Evolutionary conservation across 148 eudicot genomes (phyloP), one percentile per base, ranked within the genome.

Genomic region (Fagopyrum homotropicum): DNA sequence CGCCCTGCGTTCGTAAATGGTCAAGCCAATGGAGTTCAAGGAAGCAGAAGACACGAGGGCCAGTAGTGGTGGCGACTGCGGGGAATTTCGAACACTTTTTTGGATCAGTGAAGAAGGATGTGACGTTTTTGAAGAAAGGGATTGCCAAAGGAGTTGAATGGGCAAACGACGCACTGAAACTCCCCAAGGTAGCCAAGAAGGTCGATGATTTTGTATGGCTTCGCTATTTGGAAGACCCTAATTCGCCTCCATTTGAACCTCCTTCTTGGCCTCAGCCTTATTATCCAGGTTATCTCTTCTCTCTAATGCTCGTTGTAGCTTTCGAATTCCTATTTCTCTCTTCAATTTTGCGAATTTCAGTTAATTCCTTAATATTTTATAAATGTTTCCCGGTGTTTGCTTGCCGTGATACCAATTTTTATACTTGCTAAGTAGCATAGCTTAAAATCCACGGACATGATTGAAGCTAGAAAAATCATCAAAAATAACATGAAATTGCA

Each of bases 171-270:
- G 73, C 84, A 22, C 77, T 89, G 49, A 82, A 75, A 7, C 47
- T 85, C 46, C 85, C 88, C n/a, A 79, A 86, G 77, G 75, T 89
- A 22, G 78, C 79, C 17, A 84, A 83, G 75, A 76, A 77, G 46
- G 81, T 89, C 69, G 91, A 89, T 72, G 89, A 88, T 77, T 71
- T 85, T 64, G 54, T 91, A 44, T 91, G 98, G 98, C 83, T 93
- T 49, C 90, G 94, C 59, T 56, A 82, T 77, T 75, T 91, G 54
- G 97, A 93, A 81, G 86, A 93, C 64, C 85, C 87, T 4, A 69
- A 70, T 77, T 45, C 82, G 45, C 60, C 72, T 47, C 60, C 75
- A 0, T 83, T 77, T 61, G 74, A 70, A 16, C 56, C 80, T 71
- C 87, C 86, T 19, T 77, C 88, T 70, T 85, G 86, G 89, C 98